Evolutionary conservation across 2,329 filamentous ascomycete species (phyloP).

Genomic region (Phyllosticta ampelicida): DNA sequence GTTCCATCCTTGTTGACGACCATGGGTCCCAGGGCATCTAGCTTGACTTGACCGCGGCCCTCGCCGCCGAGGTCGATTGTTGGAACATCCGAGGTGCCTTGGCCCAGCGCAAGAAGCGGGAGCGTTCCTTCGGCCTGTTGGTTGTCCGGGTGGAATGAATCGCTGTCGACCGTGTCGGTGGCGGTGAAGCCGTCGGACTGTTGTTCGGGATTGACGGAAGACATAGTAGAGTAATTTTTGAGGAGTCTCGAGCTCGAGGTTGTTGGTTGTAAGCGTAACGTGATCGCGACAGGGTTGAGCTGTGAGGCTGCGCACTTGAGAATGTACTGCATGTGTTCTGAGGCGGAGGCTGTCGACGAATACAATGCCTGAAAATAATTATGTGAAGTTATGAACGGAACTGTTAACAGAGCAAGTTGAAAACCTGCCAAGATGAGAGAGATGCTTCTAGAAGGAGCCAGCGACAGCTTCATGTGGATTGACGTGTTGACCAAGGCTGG

Average conservation of each 20-base stretch:
- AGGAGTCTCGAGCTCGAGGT: not conserved
- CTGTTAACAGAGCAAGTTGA: no score
- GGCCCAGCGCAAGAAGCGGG: slow-evolving; percentile 12
- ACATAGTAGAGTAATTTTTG: not conserved
- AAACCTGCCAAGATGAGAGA: no score
- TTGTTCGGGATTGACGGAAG: not conserved
- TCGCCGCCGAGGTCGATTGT: slow-evolving; percentile 24
- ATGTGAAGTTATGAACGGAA: no score
- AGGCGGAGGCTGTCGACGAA: no score
- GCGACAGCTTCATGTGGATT: no score
- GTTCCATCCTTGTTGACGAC: slow-evolving; percentile 65
- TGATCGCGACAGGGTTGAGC: not conserved
- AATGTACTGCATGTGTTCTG: not conserved
- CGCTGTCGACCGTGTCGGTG: not conserved
- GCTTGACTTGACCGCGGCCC: slow-evolving; percentile 36
- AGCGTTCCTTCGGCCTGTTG: not conserved
- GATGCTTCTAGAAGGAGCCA: no score
- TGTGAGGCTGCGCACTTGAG: not conserved
- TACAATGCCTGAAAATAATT: no score
- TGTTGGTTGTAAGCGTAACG: not conserved
- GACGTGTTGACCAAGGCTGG: no score
- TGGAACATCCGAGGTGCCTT: slow-evolving; percentile 18
- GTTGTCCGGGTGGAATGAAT: not conserved
- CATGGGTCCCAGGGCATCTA: slow-evolving; percentile 61
- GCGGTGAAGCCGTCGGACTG: not conserved